A percentile compares a stretch with the other conserved stretches of the same genome.
These are phyloP conservation scores for Macrophomina tecta DNA, from an alignment of 2,329 filamentous ascomycete genomes.

Conservation along the genomic window DNA sequence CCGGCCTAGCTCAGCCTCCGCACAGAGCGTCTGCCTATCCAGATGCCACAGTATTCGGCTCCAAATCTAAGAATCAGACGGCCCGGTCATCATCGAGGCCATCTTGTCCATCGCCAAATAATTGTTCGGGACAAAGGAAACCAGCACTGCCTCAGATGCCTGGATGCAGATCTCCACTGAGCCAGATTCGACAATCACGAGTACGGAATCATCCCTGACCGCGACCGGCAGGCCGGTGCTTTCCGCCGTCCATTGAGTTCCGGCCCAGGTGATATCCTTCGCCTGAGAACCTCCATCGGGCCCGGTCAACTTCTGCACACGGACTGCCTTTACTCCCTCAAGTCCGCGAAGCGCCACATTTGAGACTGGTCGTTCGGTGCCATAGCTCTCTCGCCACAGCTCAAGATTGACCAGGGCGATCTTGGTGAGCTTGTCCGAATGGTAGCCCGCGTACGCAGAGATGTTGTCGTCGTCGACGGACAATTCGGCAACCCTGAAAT, in stretches of 20 bases:
- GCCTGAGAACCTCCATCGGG: constrained; percentile 8
- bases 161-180: constrained; percentile 2
- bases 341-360: neutral
- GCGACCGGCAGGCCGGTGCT: constrained; percentile 16
- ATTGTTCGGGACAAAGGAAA: constrained; percentile 1
- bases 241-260: constrained; percentile 19
- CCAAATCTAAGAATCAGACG: neutral
- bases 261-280: constrained; percentile 10
- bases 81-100: too few species aligned
- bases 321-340: neutral
- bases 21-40: too few species aligned
- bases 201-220: neutral
- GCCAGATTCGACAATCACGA: neutral
- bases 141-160: constrained; percentile 21
- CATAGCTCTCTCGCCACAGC: constrained; percentile 9
- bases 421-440: constrained; percentile 32
- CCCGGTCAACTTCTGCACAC: constrained; percentile 6
- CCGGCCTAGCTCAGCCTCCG: too few species aligned
- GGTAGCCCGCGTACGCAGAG: constrained; percentile 12
- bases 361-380: neutral
- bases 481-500: constrained; percentile 2
- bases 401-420: constrained; percentile 19
- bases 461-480: neutral
- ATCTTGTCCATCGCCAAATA: neutral
- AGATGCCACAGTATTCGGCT: too few species aligned